Conservation (phyloP, 2,329 filamentous ascomycete species). For the Cytospora mali region DNA sequence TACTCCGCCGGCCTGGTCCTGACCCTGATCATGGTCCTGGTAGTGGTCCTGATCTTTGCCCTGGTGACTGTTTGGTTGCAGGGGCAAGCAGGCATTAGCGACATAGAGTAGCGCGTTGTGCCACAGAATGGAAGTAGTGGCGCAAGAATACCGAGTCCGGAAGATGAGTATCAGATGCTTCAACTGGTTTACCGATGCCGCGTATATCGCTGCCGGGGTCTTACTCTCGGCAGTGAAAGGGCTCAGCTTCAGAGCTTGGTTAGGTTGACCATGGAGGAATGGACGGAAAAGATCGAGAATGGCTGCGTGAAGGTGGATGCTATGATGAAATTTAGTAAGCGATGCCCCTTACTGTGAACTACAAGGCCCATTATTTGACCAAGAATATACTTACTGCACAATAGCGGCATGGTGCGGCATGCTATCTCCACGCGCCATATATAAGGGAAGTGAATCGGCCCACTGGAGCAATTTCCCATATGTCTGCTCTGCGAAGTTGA, state of each 20-base stretch:
- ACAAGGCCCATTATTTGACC: background rate
- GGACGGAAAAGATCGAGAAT: conserved; percentile 30
- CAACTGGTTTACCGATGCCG: conserved; percentile 30
- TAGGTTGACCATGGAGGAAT: conserved; percentile 6
- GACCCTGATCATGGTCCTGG: background rate
- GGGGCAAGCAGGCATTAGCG: conserved; percentile 33
- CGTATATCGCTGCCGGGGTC: conserved; percentile 21
- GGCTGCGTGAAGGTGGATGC: conserved; percentile 27
- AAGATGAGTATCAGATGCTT: conserved; percentile 29
- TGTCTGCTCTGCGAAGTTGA: conserved; percentile 26
- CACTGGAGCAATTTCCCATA: conserved; percentile 31
- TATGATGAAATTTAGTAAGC: background rate
- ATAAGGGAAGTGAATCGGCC: conserved; percentile 26
- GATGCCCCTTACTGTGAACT: no score
- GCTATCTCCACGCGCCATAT: conserved; percentile 15
- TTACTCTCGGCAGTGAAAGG: conserved; percentile 4
- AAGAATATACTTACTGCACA: conserved; percentile 26
- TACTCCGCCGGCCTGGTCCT: background rate
- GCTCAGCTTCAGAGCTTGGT: background rate
- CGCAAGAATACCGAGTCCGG: conserved; percentile 17
- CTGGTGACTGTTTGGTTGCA: background rate
- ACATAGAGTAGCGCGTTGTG: conserved; percentile 36
- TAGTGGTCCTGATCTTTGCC: background rate
- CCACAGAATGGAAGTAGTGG: conserved; percentile 32
- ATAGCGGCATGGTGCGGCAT: conserved; percentile 22